Evolutionary conservation across 805 yeast genomes (phyloP).

Genomic region (Saccharomyces eubayanus): DNA sequence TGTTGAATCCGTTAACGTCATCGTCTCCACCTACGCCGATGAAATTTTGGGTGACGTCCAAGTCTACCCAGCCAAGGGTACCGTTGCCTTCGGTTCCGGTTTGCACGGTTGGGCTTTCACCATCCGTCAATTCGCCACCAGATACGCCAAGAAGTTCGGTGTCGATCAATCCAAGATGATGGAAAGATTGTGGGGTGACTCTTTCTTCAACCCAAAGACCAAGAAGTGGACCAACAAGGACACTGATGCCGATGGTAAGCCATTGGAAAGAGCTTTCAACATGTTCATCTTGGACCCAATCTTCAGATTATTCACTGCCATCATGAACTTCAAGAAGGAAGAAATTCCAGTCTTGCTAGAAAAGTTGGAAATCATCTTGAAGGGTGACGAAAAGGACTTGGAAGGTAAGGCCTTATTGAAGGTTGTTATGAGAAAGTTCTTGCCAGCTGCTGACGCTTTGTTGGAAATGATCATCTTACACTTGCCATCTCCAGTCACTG

Average conservation of each 20-base stretch:
- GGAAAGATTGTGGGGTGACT: conserved; percentile 99
- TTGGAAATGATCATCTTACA: conserved; percentile 96
- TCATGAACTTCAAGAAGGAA: conserved; percentile 98
- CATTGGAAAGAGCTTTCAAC: conserved; percentile 97
- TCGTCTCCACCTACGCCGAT: conserved; percentile 91
- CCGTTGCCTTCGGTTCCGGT: conserved; percentile 99
- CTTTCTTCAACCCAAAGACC: conserved; percentile 99
- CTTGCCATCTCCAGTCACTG: conserved; percentile 98
- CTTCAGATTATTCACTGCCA: conserved; percentile 89
- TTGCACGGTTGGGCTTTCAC: conserved; percentile 99
- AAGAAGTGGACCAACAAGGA: conserved; percentile 97
- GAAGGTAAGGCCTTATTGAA: conserved; percentile 97
- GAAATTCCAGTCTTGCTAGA: conserved; percentile 84
- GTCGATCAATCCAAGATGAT: conserved; percentile 95
- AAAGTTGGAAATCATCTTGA: conserved; percentile 85
- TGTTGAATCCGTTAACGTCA: conserved; percentile 97
- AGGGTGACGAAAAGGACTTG: conserved; percentile 93
- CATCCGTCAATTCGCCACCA: conserved; percentile 97
- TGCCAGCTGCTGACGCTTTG: conserved; percentile 99
- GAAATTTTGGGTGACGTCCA: conserved; percentile 86
- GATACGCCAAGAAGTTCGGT: conserved; percentile 98
- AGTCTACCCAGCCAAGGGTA: conserved; percentile 97
- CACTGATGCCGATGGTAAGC: conserved; percentile 88
- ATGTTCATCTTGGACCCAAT: conserved; percentile 97
- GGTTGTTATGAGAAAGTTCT: conserved; percentile 98